Percentiles rank a stretch among this genome's conserved stretches.
phyloP scores from a whole-genome alignment of 768 basidiomycete genomes.

The Termitomyces sp. region DNA sequence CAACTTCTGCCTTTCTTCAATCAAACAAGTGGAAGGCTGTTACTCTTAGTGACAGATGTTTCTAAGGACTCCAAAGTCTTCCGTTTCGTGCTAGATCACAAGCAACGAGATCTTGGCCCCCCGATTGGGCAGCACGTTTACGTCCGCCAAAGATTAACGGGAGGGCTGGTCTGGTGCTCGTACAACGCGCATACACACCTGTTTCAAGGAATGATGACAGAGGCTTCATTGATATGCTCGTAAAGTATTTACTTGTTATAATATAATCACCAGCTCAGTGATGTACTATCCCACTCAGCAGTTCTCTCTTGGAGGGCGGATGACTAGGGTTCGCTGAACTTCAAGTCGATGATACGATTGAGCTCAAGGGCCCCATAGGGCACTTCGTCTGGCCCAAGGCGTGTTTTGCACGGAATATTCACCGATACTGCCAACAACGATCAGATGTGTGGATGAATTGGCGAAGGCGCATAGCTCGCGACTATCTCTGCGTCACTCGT shows the following conservation, averaged over 20 bases:
- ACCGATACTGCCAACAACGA: conserved; percentile 28
- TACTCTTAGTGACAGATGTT: conserved; percentile 30
- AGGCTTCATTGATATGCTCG: conserved; percentile 46
- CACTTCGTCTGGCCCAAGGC: conserved; percentile 41
- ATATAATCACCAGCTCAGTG: background rate
- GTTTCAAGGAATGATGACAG: conserved; percentile 35
- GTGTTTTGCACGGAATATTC: conserved; percentile 41
- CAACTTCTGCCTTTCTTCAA: conserved; percentile 28
- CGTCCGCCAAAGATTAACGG: conserved; percentile 30
- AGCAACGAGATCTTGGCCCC: conserved; percentile 41
- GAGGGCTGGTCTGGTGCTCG: conserved; percentile 24
- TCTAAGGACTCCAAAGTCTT: conserved; percentile 47
- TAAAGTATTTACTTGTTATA: conserved; percentile 26
- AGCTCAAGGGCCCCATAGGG: conserved; percentile 57
- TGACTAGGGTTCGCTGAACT: conserved; percentile 34
- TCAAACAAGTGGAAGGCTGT: conserved; percentile 43
- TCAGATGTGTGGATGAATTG: conserved; percentile 36
- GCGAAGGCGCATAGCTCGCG: conserved; percentile 19
- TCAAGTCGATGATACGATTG: conserved; percentile 39
- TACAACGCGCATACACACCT: conserved; percentile 58
- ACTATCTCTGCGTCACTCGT: conserved; percentile 37
- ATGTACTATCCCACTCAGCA: conserved; percentile 34
- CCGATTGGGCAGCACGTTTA: conserved; percentile 58
- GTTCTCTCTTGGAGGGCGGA: conserved; percentile 38
- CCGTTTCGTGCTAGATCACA: conserved; percentile 38